Conservation (phyloP, 306 rosid genomes). For the Oxytropis ochrocephala region DNA sequence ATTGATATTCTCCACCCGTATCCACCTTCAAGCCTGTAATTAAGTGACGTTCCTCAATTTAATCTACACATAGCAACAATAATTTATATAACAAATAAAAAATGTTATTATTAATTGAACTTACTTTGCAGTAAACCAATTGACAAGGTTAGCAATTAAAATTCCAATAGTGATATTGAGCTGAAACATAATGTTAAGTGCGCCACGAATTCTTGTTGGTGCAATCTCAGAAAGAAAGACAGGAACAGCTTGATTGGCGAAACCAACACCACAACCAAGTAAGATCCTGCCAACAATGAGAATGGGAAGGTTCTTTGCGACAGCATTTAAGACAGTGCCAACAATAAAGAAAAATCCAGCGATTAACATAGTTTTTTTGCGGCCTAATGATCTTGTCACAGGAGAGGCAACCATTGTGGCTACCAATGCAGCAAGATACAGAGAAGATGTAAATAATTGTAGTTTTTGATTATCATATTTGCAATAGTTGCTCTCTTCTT, state of each 20-base stretch:
- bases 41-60: neutral
- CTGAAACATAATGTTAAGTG: constrained; percentile 60
- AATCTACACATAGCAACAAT: neutral
- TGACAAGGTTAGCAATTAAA: constrained; percentile 50
- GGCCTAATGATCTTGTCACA: constrained; percentile 45
- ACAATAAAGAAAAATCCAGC: constrained; percentile 57
- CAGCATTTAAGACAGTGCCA: constrained; percentile 47
- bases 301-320: constrained; percentile 33
- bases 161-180: constrained; percentile 58
- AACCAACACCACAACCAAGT: constrained; percentile 83
- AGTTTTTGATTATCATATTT: constrained; percentile 64
- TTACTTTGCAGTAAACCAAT: constrained; percentile 45
- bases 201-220: constrained; percentile 67
- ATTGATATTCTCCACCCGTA: constrained; percentile 71
- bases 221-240: constrained; percentile 68
- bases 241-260: constrained; percentile 71
- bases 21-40: constrained; percentile 38
- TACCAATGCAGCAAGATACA: constrained; percentile 62
- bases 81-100: too few species aligned
- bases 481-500: constrained; percentile 48
- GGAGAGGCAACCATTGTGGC: constrained; percentile 58
- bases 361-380: constrained; percentile 55
- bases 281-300: constrained; percentile 56
- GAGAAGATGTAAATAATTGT: constrained; percentile 77
- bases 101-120: neutral